Evolutionary conservation across 768 basidiomycete species (phyloP).

Genomic region (Termitomyces titanicus): DNA sequence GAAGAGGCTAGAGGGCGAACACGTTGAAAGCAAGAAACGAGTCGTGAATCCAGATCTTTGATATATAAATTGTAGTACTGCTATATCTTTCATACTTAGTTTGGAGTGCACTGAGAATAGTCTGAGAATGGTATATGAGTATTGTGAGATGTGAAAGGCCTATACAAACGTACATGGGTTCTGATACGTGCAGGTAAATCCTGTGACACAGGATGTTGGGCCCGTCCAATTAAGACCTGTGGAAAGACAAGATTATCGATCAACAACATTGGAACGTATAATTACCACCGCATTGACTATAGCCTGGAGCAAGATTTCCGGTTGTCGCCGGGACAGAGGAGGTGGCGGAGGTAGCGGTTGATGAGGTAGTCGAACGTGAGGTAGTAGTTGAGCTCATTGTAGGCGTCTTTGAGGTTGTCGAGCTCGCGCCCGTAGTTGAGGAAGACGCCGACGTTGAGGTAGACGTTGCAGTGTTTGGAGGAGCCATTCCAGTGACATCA

Average conservation of each 20-base stretch:
- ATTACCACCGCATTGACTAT: conserved; percentile 46
- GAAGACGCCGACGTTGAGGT: conserved; percentile 18
- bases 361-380: conserved; percentile 12
- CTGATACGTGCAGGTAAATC: conserved; percentile 31
- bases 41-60: background rate
- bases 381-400: conserved; percentile 19
- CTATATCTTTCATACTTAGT: conserved; percentile 13
- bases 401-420: conserved; percentile 16
- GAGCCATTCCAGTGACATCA: conserved; percentile 30
- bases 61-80: background rate
- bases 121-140: conserved; percentile 19
- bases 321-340: conserved; percentile 28
- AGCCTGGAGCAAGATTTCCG: conserved; percentile 23
- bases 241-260: background rate
- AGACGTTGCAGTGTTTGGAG: conserved; percentile 23
- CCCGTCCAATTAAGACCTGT: conserved; percentile 36
- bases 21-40: background rate
- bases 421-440: conserved; percentile 13
- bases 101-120: conserved; percentile 44
- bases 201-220: conserved; percentile 34
- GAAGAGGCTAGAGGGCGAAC: conserved; percentile 16
- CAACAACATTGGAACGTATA: background rate
- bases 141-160: background rate
- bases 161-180: conserved; percentile 35
- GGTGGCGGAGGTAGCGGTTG: conserved; percentile 18